phyloP scores from a whole-genome alignment of 2,329 filamentous ascomycete genomes.

The Microcyclospora tardicrescens region DNA sequence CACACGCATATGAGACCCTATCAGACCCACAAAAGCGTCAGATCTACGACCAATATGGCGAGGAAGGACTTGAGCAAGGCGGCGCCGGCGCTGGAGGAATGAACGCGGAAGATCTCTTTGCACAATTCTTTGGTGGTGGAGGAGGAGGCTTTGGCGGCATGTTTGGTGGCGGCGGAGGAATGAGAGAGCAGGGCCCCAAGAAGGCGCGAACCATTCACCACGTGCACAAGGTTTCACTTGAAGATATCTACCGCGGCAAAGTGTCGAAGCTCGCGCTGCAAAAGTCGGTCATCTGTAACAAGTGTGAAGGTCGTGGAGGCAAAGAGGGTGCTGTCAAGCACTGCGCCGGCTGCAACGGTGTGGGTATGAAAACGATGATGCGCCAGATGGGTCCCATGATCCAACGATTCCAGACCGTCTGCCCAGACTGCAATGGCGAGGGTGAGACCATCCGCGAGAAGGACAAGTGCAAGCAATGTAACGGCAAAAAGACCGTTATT shows the following conservation, averaged over 20 bases:
- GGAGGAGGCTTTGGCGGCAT: constrained; percentile 54
- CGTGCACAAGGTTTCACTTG: constrained; percentile 93
- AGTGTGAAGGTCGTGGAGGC: constrained; percentile 85
- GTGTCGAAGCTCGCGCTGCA: constrained; percentile 93
- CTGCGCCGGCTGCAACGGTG: constrained; percentile 79
- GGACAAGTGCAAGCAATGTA: constrained; percentile 93
- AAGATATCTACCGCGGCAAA: constrained; percentile 97
- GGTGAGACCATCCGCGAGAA: constrained; percentile 94
- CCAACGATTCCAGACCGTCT: constrained; percentile 98
- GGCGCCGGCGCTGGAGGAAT: constrained; percentile 63
- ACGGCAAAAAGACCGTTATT: constrained; percentile 93
- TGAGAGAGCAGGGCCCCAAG: constrained; percentile 68
- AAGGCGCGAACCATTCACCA: constrained; percentile 95
- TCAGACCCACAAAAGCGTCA: constrained; percentile 83
- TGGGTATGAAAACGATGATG: constrained; percentile 99
- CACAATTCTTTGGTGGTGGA: constrained; percentile 82
- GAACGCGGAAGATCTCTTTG: constrained; percentile 91
- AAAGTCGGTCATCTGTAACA: constrained; percentile 91
- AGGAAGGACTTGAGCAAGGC: constrained; percentile 82
- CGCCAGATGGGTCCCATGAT: constrained; percentile 99
- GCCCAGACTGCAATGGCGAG: constrained; percentile 94
- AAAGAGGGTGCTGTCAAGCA: constrained; percentile 97
- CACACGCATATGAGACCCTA: constrained; percentile 88
- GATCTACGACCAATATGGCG: constrained; percentile 94
- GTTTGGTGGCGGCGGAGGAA: constrained; percentile 53